Evolutionary conservation across 1,284 basidiomycete genomes (phyloP).

Genomic region (Anthracocystis setariae): DNA sequence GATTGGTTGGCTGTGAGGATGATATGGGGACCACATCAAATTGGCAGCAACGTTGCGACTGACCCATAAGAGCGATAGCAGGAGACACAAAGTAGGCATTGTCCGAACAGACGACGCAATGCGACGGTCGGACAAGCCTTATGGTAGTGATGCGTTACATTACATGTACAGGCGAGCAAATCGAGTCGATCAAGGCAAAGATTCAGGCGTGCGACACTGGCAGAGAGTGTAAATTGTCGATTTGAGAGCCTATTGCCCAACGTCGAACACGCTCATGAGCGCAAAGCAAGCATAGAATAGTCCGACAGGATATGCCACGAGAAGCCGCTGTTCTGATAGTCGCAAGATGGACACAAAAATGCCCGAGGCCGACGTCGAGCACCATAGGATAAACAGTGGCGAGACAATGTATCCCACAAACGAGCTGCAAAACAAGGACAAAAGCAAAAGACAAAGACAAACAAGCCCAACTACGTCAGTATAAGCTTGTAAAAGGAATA

Average conservation of each 20-base stretch:
- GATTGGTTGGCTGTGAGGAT: no score
- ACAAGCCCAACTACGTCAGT: no score
- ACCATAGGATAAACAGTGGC: slow-evolving; percentile 67
- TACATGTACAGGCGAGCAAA: not conserved
- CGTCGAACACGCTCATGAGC: slow-evolving; percentile 63
- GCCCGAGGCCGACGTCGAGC: slow-evolving; percentile 64
- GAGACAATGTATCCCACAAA: slow-evolving; percentile 61
- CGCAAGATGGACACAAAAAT: slow-evolving; percentile 66
- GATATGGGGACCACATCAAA: no score
- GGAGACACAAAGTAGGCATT: not conserved
- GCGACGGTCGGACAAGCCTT: no score
- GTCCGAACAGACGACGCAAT: not conserved
- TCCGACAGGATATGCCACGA: slow-evolving; percentile 66
- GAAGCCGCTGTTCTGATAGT: slow-evolving; percentile 64
- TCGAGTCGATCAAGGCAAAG: no score
- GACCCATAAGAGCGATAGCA: not conserved
- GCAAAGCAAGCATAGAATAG: slow-evolving; percentile 67
- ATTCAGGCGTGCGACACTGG: no score
- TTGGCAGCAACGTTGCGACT: no score
- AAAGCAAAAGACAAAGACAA: not conserved
- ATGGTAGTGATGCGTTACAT: no score
- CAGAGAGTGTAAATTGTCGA: no score
- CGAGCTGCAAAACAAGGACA: slow-evolving; percentile 17
- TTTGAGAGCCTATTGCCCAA: slow-evolving; percentile 23
- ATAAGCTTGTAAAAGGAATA: not conserved